Conservation (phyloP, 768 basidiomycete species). For the Tulasnella sp. region DNA sequence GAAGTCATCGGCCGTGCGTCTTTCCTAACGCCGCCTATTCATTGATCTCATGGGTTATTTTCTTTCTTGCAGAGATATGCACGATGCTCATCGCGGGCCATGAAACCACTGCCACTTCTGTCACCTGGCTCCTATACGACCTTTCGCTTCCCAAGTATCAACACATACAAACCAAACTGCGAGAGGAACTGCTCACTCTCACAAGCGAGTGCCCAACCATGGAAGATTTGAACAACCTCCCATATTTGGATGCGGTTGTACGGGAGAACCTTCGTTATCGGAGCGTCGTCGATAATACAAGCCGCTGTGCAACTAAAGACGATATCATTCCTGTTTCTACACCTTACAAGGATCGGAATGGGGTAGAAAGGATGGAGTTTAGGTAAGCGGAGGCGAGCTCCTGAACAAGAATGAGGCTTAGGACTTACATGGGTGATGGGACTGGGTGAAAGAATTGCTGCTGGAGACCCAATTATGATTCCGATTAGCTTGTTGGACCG, state of each 20-base stretch:
- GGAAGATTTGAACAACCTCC: constrained; percentile 34
- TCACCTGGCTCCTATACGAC: constrained; percentile 58
- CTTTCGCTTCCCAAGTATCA: constrained; percentile 43
- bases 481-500: constrained; percentile 55
- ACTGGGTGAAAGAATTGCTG: constrained; percentile 30
- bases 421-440: neutral
- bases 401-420: neutral
- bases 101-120: constrained; percentile 49
- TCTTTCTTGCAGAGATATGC: constrained; percentile 47
- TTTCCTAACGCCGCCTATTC: neutral
- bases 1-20: constrained; percentile 34
- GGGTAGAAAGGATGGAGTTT: constrained; percentile 8
- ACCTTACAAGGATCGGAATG: constrained; percentile 23
- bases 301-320: constrained; percentile 17
- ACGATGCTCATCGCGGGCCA: constrained; percentile 60
- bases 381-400: neutral
- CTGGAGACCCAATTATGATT: constrained; percentile 43
- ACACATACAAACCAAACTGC: constrained; percentile 51
- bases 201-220: constrained; percentile 15
- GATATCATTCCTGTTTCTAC: constrained; percentile 24
- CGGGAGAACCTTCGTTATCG: constrained; percentile 27
- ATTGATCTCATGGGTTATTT: neutral
- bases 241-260: constrained; percentile 36
- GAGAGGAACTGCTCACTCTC: constrained; percentile 50
- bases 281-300: neutral